Evolutionary conservation across 1,139 yeast species (phyloP).

Genomic region (Yamadazyma epiphylla): DNA sequence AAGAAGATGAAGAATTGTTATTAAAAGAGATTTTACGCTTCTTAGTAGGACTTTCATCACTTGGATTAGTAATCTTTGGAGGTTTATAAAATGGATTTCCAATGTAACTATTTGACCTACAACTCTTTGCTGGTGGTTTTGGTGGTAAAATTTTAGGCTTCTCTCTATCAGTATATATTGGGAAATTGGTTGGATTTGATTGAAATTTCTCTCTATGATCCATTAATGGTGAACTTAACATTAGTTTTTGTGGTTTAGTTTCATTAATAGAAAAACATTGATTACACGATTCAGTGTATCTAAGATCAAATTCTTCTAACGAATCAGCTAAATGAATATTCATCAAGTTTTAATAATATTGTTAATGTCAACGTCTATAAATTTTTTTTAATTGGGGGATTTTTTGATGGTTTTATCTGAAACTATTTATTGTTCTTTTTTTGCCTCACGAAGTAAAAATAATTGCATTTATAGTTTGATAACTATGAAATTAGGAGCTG

Average conservation of each 20-base stretch:
- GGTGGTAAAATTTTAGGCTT: neutral
- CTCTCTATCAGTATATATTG: slow-evolving; percentile 11
- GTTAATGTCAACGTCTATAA: neutral
- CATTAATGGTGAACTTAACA: slow-evolving; percentile 14
- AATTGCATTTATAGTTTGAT: neutral
- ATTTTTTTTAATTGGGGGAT: no score
- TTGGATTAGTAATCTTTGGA: slow-evolving; percentile 5
- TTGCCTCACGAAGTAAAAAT: no score
- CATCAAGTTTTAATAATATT: slow-evolving; percentile 6
- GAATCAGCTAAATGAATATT: slow-evolving; percentile 16
- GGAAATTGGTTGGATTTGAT: slow-evolving; percentile 4
- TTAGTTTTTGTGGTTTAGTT: slow-evolving; percentile 8
- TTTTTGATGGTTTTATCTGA: no score
- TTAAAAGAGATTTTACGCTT: slow-evolving; percentile 12
- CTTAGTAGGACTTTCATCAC: slow-evolving; percentile 11
- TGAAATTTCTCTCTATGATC: slow-evolving; percentile 10
- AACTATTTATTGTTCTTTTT: neutral
- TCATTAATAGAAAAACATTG: slow-evolving; percentile 10
- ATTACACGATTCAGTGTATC: slow-evolving; percentile 18
- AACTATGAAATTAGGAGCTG: neutral
- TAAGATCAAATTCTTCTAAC: slow-evolving; percentile 15
- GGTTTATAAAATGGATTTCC: slow-evolving; percentile 16
- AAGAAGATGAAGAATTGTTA: slow-evolving; percentile 27
- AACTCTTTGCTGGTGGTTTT: neutral
- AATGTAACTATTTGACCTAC: slow-evolving; percentile 3